Evolutionary conservation across 2,329 filamentous ascomycete species (phyloP), one percentile per base, ranked within the genome.

Genomic region (Paraphaeosphaeria minitans): DNA sequence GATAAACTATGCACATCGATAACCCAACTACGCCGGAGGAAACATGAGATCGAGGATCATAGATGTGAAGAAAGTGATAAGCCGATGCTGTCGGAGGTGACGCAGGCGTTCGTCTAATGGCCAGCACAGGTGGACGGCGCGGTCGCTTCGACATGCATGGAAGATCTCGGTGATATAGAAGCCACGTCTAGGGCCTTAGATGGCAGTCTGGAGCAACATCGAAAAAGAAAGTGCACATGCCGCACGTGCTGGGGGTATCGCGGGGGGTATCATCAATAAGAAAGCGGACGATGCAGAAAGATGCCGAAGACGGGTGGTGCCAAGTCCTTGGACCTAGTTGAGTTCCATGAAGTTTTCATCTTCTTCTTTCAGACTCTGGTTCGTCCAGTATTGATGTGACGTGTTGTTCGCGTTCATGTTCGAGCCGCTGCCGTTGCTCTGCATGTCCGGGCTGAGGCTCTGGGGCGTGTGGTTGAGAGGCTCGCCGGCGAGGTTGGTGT

Each of bases 401-500:
- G 47, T 46, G 53, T 54, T 64, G 56, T 53, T 61, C 46, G 55
- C 55, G 33, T 70, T 73, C 13, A 70, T 69, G 48, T 72, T 74
- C 63, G 79, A 80, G 56, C 88, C 89, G 71, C 87, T 91, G 60
- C 84, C 88, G 54, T 90, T 89, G 71, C 89, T 90, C 78, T 85
- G 69, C 70, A 80, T 82, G 42, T 78, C 82, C 47, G 82, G 83
- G 63, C 80, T 83, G 46, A 83, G 73, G 61, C 82, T 84, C 63
- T 89, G 81, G 73, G 89, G 78, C 78, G 84, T 78, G 78, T 87
- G 78, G 54, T 83, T 82, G 24, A 94, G 72, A 9, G 90, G 82
- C 48, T 97, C 92, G 45, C 95, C 95, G 59, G 92, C 89, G 69
- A 94, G 87, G 76, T 97, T 95, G 48, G 95, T 99, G 77, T 95